phyloP scores from a whole-genome alignment of 2,329 filamentous ascomycete species.

The Coniochaeta prunicola region DNA sequence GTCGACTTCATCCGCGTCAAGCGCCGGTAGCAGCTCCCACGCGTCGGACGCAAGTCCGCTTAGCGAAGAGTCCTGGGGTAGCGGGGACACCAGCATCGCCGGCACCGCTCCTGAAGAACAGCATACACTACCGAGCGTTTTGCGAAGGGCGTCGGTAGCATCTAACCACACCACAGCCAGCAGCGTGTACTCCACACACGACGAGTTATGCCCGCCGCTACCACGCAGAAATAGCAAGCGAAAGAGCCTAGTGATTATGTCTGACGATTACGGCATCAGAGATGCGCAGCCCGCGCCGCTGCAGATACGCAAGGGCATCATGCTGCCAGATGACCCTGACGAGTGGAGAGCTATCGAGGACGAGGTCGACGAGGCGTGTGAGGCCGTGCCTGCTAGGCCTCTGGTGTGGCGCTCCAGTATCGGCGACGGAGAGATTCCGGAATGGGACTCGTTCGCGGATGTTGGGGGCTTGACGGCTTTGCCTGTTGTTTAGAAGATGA shows the following conservation, averaged over 20 bases:
- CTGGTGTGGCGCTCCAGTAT: not conserved
- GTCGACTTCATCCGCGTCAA: not conserved
- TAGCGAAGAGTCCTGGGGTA: not conserved
- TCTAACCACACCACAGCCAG: not conserved
- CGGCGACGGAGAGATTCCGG: not conserved
- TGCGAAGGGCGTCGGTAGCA: not conserved
- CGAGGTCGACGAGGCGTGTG: not conserved
- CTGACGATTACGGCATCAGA: not conserved
- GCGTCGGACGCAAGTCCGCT: not conserved
- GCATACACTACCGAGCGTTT: not conserved
- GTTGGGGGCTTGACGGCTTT: not conserved
- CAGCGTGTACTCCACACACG: slow-evolving; percentile 8
- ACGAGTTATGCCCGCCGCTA: slow-evolving; percentile 8
- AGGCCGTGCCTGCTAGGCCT: not conserved
- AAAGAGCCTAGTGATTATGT: slow-evolving; percentile 4
- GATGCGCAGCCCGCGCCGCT: slow-evolving; percentile 2
- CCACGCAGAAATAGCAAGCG: slow-evolving; percentile 13
- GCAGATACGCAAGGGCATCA: not conserved
- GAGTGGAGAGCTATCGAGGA: not conserved
- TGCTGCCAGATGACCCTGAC: not conserved
- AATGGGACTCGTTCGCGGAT: not conserved
- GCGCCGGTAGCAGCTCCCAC: not conserved
- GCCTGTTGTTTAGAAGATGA: not conserved
- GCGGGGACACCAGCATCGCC: not conserved
- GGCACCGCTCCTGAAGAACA: not conserved